Evolutionary conservation across 1,284 basidiomycete species (phyloP), one percentile per base, ranked within the genome.

Genomic region (Apiotrichum montevideense): DNA sequence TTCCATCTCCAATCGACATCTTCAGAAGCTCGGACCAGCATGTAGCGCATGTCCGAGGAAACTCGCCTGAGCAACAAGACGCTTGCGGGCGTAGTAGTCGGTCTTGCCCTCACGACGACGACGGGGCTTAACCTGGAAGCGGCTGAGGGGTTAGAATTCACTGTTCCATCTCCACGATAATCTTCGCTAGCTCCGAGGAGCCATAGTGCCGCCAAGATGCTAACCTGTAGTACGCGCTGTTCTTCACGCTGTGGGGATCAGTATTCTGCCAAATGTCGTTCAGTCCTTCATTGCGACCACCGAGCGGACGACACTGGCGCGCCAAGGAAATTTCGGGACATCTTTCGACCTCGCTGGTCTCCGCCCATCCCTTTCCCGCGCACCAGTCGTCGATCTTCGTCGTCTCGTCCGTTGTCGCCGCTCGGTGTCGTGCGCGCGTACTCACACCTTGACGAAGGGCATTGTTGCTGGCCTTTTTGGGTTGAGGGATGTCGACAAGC

Each of bases 81-180:
- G 87, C 82, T 96, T 95, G 35, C 35, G 44, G 43, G 95, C 95
- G 75, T 98, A 96, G 85, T 98, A 98, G 78, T 98, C 96, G 67
- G 96, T 99, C 82, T 93, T 96, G 62, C 96, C 96, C 82, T 98
- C 96, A 75, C 91, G 86, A 66, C 91, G 83, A 73, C 94, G 84
- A 74, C 94, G 88, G 80, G 93, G 93, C 81, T 95, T 94, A 70
- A 94, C 92, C 82, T 97, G 93, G 85, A 90, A 97, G 66, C 94
- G 87, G 64, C 90, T 95, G 82, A 91, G 96, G 87, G 98, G 66
- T 68, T 90, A 85, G 64, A 51, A 35, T 48, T 47, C 41, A 6
- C 14, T 35, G 37, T 39, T 39, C 37, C 7, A 39, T 39, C 37
- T 9, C 6, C 42, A 10, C 10, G 6, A 43, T 6, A 43, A 21